A percentile compares a stretch with the other conserved stretches of the same genome.
phyloP scores from a whole-genome alignment of 78 protist genomes.

The Cavenderia fasciculata region DNA sequence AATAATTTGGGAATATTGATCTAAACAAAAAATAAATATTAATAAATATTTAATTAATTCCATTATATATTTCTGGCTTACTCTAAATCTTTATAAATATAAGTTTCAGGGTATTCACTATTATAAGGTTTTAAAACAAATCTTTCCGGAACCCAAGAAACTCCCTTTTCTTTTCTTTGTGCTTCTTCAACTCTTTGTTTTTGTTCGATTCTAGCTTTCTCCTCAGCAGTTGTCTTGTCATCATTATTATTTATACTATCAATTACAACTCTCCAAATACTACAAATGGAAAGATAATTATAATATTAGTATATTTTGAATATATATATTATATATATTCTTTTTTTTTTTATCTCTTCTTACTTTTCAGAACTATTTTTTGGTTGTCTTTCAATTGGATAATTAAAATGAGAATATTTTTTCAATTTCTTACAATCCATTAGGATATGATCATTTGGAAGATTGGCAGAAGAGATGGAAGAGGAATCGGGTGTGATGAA shows the following conservation, averaged over 20 bases:
- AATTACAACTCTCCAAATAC: constrained; percentile 53
- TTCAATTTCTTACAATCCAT: neutral
- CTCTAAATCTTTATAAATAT: constrained; percentile 33
- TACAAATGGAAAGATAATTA: neutral
- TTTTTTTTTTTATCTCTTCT: no score
- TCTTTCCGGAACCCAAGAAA: constrained; percentile 25
- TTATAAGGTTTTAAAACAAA: neutral
- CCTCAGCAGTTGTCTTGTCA: constrained; percentile 53
- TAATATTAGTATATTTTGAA: neutral
- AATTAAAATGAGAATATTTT: neutral
- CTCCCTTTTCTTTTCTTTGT: constrained; percentile 44
- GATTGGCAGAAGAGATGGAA: no score
- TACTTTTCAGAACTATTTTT: constrained; percentile 16
- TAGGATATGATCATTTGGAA: neutral
- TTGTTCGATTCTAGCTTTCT: constrained; percentile 56
- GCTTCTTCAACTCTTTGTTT: constrained; percentile 72
- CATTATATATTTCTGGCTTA: neutral
- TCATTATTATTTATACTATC: constrained; percentile 28
- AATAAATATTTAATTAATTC: neutral
- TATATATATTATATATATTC: neutral
- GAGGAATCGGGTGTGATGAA: neutral
- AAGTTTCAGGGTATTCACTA: neutral
- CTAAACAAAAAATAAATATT: neutral
- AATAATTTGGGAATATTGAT: neutral
- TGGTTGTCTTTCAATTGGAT: constrained; percentile 48